Conservation (phyloP, 2,329 filamentous ascomycete genomes). For the Monosporascus ibericus region DNA sequence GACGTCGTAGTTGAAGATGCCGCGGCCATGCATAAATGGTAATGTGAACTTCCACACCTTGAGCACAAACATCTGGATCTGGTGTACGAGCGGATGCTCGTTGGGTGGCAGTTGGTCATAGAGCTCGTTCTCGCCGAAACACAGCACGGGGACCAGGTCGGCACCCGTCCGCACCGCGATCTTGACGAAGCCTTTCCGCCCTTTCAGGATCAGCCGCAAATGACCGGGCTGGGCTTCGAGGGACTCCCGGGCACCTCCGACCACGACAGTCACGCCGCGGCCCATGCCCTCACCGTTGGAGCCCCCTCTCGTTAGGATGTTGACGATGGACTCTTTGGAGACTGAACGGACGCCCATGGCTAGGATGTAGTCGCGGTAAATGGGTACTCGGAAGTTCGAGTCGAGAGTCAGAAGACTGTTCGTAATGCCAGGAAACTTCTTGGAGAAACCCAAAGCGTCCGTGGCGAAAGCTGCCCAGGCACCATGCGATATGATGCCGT, state of each 20-base stretch:
- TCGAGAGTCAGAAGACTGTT: slow-evolving; percentile 94
- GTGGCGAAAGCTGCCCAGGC: slow-evolving; percentile 89
- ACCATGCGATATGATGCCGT: slow-evolving; percentile 96
- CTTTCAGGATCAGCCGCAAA: slow-evolving; percentile 71
- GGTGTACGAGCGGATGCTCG: slow-evolving; percentile 72
- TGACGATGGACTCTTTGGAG: slow-evolving; percentile 85
- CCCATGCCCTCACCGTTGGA: slow-evolving; percentile 77
- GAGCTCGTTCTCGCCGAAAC: slow-evolving; percentile 92
- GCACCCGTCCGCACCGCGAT: slow-evolving; percentile 88
- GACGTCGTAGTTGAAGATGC: slow-evolving; percentile 96
- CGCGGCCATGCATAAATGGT: slow-evolving; percentile 81
- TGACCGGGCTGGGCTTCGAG: slow-evolving; percentile 78
- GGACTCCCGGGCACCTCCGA: slow-evolving; percentile 88
- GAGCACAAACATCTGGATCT: slow-evolving; percentile 77
- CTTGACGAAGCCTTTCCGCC: slow-evolving; percentile 90
- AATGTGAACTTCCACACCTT: slow-evolving; percentile 87
- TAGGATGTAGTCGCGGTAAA: slow-evolving; percentile 93
- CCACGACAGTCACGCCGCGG: slow-evolving; percentile 91
- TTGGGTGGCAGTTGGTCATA: slow-evolving; percentile 83
- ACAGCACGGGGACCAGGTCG: slow-evolving; percentile 85
- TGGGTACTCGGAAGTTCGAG: slow-evolving; percentile 86
- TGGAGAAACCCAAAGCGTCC: slow-evolving; percentile 78
- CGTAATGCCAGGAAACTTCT: slow-evolving; percentile 89
- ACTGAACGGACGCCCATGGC: slow-evolving; percentile 83
- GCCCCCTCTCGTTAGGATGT: slow-evolving; percentile 75